Conservation (phyloP, 495 filamentous ascomycete species). For the Lasiosphaeria hispida region DNA sequence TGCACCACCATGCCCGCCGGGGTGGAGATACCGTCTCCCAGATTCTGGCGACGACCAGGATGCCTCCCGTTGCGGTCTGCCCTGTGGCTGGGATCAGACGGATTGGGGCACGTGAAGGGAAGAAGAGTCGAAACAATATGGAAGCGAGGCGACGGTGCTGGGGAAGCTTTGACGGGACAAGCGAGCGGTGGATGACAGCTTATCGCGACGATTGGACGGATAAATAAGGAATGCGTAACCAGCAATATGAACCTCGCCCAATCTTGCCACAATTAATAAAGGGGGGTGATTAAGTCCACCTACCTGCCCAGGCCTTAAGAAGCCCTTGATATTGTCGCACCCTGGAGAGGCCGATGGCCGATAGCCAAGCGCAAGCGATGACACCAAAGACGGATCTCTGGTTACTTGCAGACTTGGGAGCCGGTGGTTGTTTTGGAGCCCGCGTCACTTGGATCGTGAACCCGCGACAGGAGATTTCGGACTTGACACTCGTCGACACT, state of each 20-base stretch:
- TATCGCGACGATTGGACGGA: constrained; percentile 23
- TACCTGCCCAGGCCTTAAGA: constrained; percentile 8
- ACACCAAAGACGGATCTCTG: neutral
- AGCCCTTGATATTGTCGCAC: constrained; percentile 12
- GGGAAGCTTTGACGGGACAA: constrained; percentile 3
- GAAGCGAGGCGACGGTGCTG: constrained; percentile 16
- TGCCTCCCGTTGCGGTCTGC: neutral
- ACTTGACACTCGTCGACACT: no score
- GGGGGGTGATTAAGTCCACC: constrained; percentile 15
- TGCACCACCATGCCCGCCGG: constrained; percentile 1
- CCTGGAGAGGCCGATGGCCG: neutral
- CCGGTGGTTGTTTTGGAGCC: constrained; percentile 4
- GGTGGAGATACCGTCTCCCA: constrained; percentile 9
- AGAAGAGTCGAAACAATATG: constrained; percentile 11
- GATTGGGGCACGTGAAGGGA: constrained; percentile 12
- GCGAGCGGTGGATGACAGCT: neutral
- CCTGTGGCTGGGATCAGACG: neutral
- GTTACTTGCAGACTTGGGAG: neutral
- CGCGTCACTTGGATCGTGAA: neutral
- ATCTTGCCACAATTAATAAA: constrained; percentile 22
- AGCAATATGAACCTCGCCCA: constrained; percentile 19
- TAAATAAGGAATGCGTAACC: constrained; percentile 21
- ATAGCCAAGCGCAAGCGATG: neutral
- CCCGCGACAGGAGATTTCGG: no score
- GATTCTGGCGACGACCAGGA: neutral